Conservation (phyloP, 78 protist genomes). For the Dictyostelium brefeldianum region DNA sequence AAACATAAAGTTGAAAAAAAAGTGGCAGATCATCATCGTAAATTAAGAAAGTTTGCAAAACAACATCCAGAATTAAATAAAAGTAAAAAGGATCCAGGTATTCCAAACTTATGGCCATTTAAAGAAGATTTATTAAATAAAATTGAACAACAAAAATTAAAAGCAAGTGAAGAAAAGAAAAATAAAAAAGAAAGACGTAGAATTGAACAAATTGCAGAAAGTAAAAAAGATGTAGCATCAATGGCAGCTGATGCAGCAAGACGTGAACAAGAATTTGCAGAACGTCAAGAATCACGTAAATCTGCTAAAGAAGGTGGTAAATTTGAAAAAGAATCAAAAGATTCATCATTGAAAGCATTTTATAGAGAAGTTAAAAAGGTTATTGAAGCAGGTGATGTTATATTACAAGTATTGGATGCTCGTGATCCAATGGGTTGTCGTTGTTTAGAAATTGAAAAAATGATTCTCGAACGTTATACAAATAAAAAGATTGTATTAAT, state of each 20-base stretch:
- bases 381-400: constrained; percentile 94
- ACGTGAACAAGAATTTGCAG: constrained; percentile 57
- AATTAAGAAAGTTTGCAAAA: constrained; percentile 64
- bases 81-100: constrained; percentile 94
- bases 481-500: constrained; percentile 93
- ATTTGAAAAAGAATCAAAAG: constrained; percentile 61
- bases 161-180: constrained; percentile 53
- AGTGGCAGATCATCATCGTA: constrained; percentile 68
- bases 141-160: constrained; percentile 68
- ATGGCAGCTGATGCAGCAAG: constrained; percentile 61
- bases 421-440: constrained; percentile 99
- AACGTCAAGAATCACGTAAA: constrained; percentile 41
- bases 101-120: constrained; percentile 94
- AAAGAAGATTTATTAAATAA: constrained; percentile 89
- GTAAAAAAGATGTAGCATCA: constrained; percentile 30
- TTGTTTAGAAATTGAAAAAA: constrained; percentile 91
- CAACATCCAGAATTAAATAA: constrained; percentile 22
- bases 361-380: constrained; percentile 94
- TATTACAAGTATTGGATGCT: constrained; percentile 97
- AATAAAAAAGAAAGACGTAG: constrained; percentile 59
- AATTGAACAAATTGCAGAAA: background rate
- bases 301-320: background rate
- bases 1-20: constrained; percentile 72
- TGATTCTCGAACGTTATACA: constrained; percentile 61
- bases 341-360: constrained; percentile 89